Conservation (phyloP, 306 rosid species). For the Dalbergia oliveri region DNA sequence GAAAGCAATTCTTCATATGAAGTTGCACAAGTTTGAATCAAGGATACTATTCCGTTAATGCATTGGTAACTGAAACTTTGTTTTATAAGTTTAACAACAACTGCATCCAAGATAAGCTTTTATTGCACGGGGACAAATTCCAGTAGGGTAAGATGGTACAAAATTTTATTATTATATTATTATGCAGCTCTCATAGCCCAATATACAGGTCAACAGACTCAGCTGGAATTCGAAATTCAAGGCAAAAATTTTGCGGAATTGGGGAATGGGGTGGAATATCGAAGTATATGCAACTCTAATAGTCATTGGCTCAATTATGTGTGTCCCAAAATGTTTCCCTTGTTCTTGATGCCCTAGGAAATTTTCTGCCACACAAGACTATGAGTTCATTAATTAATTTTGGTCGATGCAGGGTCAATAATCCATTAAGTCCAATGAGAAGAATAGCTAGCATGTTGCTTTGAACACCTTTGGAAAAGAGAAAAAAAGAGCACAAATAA, state of each 20-base stretch:
- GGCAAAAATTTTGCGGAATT: conserved; percentile 40
- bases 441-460: conserved; percentile 18
- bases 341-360: neutral
- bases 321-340: neutral
- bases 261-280: conserved; percentile 21
- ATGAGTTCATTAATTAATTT: neutral
- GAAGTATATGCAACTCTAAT: neutral
- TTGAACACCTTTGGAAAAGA: conserved; percentile 22
- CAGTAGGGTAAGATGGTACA: neutral
- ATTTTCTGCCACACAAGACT: neutral
- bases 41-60: conserved; percentile 5
- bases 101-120: conserved; percentile 36
- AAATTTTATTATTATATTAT: conserved; percentile 8
- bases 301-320: conserved; percentile 10
- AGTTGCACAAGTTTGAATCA: conserved; percentile 32
- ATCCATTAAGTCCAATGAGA: neutral
- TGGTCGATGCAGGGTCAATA: conserved; percentile 1
- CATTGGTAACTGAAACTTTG: conserved; percentile 48
- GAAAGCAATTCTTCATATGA: neutral
- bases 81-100: conserved; percentile 23
- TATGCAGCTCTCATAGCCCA: conserved; percentile 21
- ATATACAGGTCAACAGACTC: conserved; percentile 28
- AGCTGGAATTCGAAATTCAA: conserved; percentile 52
- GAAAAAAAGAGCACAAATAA: neutral
- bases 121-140: conserved; percentile 43